phyloP scores from a whole-genome alignment of 345 rosid genomes.

The Hibiscus mutabilis region DNA sequence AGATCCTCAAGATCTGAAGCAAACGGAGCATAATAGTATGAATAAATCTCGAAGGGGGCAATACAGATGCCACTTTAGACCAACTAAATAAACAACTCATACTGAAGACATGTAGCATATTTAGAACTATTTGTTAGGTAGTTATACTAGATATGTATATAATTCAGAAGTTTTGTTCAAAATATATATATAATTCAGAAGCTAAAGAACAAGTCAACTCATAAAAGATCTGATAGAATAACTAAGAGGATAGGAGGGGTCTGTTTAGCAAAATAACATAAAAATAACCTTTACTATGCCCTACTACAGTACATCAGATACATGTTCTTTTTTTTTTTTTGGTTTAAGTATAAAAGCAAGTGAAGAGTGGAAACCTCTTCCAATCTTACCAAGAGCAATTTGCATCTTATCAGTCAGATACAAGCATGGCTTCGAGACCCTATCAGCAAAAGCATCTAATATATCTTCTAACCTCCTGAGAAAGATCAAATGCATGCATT shows the following conservation, averaged over 20 bases:
- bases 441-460: slow-evolving; percentile 92
- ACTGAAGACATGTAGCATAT: neutral
- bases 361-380: neutral
- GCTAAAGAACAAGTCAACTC: no score
- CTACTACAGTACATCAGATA: neutral
- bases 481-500: slow-evolving; percentile 7
- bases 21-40: slow-evolving; percentile 98
- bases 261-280: neutral
- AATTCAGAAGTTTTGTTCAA: no score
- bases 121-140: neutral
- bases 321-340: neutral
- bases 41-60: slow-evolving; percentile 98
- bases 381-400: slow-evolving; percentile 73
- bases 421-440: slow-evolving; percentile 75
- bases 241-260: neutral
- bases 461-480: slow-evolving; percentile 78
- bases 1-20: slow-evolving; percentile 93
- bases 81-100: neutral
- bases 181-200: no score
- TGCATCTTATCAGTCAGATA: slow-evolving; percentile 86
- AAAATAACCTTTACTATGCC: neutral
- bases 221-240: neutral
- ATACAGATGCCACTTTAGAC: slow-evolving; percentile 9
- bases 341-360: neutral
- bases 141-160: no score